Evolutionary conservation across 169 alveolate species (phyloP).

Genomic region (Neospora caninum): DNA sequence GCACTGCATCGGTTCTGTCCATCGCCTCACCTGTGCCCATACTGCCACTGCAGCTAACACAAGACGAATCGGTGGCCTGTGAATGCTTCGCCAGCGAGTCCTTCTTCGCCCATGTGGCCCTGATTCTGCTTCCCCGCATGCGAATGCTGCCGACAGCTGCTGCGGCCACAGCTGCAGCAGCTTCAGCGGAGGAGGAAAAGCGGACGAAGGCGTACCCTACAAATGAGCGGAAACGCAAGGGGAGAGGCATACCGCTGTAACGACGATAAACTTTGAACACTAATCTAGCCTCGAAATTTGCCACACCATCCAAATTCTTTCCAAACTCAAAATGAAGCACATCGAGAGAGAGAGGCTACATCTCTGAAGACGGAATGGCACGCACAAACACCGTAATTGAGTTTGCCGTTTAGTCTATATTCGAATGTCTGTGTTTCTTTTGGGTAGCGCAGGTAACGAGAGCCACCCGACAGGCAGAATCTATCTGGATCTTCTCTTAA

Average conservation of each 20-base stretch:
- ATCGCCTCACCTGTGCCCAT: background rate
- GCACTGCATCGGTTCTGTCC: too few relatives aligned
- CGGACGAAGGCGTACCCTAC: slow-evolving; percentile 79
- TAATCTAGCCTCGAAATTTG: background rate
- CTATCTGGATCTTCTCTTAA: too few relatives aligned
- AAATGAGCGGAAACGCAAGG: background rate
- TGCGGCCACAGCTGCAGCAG: slow-evolving; percentile 73
- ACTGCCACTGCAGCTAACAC: background rate
- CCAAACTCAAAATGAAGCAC: too few relatives aligned
- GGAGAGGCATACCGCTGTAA: background rate
- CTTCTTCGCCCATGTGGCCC: slow-evolving; percentile 80
- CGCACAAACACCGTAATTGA: too few relatives aligned
- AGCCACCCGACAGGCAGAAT: too few relatives aligned
- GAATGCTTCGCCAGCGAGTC: slow-evolving; percentile 74
- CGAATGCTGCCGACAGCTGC: slow-evolving; percentile 69
- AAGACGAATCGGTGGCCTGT: background rate
- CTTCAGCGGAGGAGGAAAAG: slow-evolving; percentile 70
- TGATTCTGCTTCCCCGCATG: slow-evolving; percentile 74
- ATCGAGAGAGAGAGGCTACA: too few relatives aligned
- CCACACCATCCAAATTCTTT: background rate
- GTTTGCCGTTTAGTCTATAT: too few relatives aligned
- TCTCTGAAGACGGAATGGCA: too few relatives aligned
- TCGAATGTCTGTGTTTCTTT: too few relatives aligned
- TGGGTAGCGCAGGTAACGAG: too few relatives aligned
- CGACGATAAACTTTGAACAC: too few relatives aligned